Evolutionary conservation across 768 basidiomycete species (phyloP).

Genomic region (Clathrus columnatus): DNA sequence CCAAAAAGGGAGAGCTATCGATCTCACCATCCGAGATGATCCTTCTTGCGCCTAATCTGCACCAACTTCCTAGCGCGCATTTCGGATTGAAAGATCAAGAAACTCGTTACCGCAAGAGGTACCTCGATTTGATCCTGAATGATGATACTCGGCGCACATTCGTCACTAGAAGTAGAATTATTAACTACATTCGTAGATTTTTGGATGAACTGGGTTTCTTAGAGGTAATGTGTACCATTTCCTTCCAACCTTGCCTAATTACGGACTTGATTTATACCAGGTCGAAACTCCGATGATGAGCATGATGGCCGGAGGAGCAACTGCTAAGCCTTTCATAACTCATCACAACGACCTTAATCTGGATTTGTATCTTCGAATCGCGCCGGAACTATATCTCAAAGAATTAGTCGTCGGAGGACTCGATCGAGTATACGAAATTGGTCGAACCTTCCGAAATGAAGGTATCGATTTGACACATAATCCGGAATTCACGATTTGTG

Average conservation of each 20-base stretch:
- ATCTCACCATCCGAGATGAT: constrained; percentile 73
- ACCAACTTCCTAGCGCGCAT: constrained; percentile 87
- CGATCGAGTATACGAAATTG: constrained; percentile 97
- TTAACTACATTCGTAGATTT: constrained; percentile 90
- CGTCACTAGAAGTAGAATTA: constrained; percentile 77
- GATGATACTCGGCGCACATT: constrained; percentile 85
- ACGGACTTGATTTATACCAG: constrained; percentile 12
- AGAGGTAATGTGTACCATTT: constrained; percentile 36
- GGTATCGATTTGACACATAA: constrained; percentile 99
- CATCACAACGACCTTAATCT: constrained; percentile 98
- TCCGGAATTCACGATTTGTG: constrained; percentile 98
- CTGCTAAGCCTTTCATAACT: constrained; percentile 97
- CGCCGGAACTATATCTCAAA: constrained; percentile 97
- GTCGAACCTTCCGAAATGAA: constrained; percentile 96
- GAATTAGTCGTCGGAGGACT: constrained; percentile 94
- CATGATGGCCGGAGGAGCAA: constrained; percentile 93
- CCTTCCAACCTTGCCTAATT: not conserved
- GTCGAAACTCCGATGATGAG: constrained; percentile 99
- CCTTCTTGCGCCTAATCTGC: constrained; percentile 92
- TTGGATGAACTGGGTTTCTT: constrained; percentile 89
- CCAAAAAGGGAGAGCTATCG: constrained; percentile 92
- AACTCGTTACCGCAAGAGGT: constrained; percentile 95
- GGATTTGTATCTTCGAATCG: constrained; percentile 93
- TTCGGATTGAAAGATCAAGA: constrained; percentile 97
- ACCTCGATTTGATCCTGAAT: constrained; percentile 95